Conservation (phyloP, 2,329 filamentous ascomycete genomes). For the Colletotrichum sp. region DNA sequence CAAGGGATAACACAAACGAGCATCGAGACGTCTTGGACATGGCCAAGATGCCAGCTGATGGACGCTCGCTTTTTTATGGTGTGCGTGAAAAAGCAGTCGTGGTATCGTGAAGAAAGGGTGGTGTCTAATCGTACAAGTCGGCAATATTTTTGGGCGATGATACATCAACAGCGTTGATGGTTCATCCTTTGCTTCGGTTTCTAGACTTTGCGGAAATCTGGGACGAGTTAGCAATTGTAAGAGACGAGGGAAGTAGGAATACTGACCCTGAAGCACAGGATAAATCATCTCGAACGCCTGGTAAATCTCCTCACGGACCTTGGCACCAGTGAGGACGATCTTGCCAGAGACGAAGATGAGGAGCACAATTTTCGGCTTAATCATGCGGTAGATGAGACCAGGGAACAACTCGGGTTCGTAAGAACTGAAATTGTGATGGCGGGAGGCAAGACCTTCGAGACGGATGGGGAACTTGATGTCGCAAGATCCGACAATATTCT, state of each 20-base stretch:
- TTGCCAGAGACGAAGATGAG: slow-evolving; percentile 98
- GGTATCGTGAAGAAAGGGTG: slow-evolving; percentile 48
- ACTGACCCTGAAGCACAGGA: slow-evolving; percentile 84
- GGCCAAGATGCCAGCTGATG: background rate
- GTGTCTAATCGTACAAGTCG: slow-evolving; percentile 48
- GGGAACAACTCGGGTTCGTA: slow-evolving; percentile 99
- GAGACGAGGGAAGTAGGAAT: background rate
- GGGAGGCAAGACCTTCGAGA: slow-evolving; percentile 91
- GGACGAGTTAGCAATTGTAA: slow-evolving; percentile 3
- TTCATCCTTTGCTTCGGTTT: background rate
- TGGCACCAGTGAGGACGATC: slow-evolving; percentile 96
- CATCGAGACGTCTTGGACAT: background rate
- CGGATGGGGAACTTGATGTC: slow-evolving; percentile 99
- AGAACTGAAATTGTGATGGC: slow-evolving; percentile 99
- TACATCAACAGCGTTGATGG: slow-evolving; percentile 19
- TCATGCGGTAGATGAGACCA: slow-evolving; percentile 99
- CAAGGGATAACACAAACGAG: slow-evolving; percentile 37
- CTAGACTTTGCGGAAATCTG: slow-evolving; percentile 65
- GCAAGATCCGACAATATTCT: slow-evolving; percentile 98
- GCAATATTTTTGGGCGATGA: slow-evolving; percentile 7
- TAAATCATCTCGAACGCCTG: slow-evolving; percentile 98
- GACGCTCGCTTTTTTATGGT: slow-evolving; percentile 9
- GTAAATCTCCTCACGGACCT: slow-evolving; percentile 98
- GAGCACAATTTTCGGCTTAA: slow-evolving; percentile 98
- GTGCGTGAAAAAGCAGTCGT: slow-evolving; percentile 41